Percentiles rank a stretch among this genome's conserved stretches.
These are phyloP conservation scores for Kazachstania taianensis DNA, from an alignment of 805 yeast species.

Conservation along the genomic window DNA sequence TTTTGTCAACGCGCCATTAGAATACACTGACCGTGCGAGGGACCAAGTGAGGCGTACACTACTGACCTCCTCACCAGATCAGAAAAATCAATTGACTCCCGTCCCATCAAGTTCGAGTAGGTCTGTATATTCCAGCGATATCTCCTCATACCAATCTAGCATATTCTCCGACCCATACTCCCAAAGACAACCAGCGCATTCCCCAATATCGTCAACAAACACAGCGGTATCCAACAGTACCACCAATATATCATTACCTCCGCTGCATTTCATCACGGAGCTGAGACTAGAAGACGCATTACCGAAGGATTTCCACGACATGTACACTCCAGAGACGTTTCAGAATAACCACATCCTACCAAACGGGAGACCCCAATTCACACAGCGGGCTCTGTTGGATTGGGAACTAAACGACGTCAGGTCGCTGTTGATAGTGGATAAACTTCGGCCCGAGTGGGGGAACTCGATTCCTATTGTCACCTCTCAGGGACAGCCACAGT, in stretches of 20 bases:
- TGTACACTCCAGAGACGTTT: slow-evolving; percentile 43
- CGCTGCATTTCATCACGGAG: slow-evolving; percentile 3
- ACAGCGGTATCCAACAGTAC: slow-evolving; percentile 1
- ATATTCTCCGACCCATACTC: slow-evolving; percentile 6
- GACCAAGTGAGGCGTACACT: too few relatives aligned
- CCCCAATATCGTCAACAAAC: too few relatives aligned
- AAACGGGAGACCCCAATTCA: slow-evolving; percentile 49
- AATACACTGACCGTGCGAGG: too few relatives aligned
- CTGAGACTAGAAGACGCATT: slow-evolving; percentile 35
- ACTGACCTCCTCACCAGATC: too few relatives aligned
- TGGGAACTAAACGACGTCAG: slow-evolving; percentile 60
- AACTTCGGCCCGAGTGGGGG: slow-evolving; percentile 42
- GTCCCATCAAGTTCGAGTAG: too few relatives aligned
- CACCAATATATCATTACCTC: slow-evolving; percentile 3
- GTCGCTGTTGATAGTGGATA: slow-evolving; percentile 43
- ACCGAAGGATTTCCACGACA: slow-evolving; percentile 37
- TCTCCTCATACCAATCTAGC: slow-evolving; percentile 8
- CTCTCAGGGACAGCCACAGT: slow-evolving; percentile 18
- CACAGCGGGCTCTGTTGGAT: slow-evolving; percentile 45
- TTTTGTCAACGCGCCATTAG: too few relatives aligned
- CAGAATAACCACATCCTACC: slow-evolving; percentile 32
- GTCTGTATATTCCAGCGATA: too few relatives aligned
- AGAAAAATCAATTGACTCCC: too few relatives aligned
- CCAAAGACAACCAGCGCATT: too few relatives aligned
- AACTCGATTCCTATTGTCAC: slow-evolving; percentile 35